Evolutionary conservation across 768 basidiomycete species (phyloP), one percentile per base, ranked within the genome.

Genomic region (Nidularia pulvinata): DNA sequence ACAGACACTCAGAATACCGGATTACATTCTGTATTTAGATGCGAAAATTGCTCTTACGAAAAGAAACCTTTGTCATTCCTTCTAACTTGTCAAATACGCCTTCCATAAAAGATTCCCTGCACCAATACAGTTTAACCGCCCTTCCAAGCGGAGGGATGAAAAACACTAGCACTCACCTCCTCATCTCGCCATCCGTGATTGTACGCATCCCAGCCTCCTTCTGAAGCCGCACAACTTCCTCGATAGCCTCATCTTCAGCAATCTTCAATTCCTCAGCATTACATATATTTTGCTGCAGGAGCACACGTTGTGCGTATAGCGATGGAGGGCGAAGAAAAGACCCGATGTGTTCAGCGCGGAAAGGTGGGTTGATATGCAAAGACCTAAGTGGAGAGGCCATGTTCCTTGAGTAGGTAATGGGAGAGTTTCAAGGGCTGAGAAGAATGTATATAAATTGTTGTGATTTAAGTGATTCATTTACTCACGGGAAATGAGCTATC

Each of bases 71-170:
- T n/a, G n/a, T n/a, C 82, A 88, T 86, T 47, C 87, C 86, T 48
- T 84, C 80, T 37, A 89, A 65, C 50, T 79, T 83, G 59, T 88
- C 79, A 64, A 86, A 86, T 33, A 88, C 83, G 16, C 86, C 86
- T 46, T 88, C 83, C 51, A 75, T n/a, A 86, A 64, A 84, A 88
- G 67, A 77, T 70, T 44, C 73, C 72, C 58, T 84, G 85, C 62
- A n/a, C n/a, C n/a, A 4, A 34, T 30, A 30, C 13, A 19, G 22
- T 13, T 56, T 7, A 35, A 52, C 36, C 35, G 10, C 7, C 22
- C 22, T 10, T 7, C 45, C 33, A 49, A 7, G 11, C 6, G 7
- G 10, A 7, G 16, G n/a, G 16, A 7, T 6, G 25, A 34, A 32
- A 32, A 30, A 10, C n/a, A 11, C 16, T 16, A 33, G 14, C 33